These are phyloP conservation scores for Oemleria cerasiformis DNA, from an alignment of 306 rosid species.

Conservation along the genomic window DNA sequence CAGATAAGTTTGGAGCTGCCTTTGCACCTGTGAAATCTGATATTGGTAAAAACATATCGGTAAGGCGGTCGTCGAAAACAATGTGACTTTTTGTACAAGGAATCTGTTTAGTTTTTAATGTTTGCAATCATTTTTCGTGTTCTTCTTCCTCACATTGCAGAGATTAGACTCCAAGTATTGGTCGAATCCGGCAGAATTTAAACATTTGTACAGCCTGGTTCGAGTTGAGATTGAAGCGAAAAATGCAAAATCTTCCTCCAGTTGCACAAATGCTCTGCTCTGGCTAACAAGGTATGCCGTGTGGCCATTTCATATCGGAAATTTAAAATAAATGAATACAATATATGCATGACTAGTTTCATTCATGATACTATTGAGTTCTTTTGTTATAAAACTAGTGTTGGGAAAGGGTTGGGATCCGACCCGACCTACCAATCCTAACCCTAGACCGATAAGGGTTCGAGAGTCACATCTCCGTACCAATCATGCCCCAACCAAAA, in stretches of 20 bases:
- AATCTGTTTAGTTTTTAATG: neutral
- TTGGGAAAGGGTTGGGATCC: no score
- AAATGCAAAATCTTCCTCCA: slow-evolving; percentile 59
- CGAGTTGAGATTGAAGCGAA: slow-evolving; percentile 59
- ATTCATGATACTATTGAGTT: no score
- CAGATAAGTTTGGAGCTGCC: slow-evolving; percentile 75
- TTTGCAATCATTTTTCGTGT: neutral
- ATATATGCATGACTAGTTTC: no score
- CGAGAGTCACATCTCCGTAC: no score
- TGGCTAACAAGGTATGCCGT: slow-evolving; percentile 63
- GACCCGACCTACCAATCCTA: no score
- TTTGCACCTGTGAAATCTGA: slow-evolving; percentile 58
- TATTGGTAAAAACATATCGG: slow-evolving; percentile 59
- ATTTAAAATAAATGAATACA: no score
- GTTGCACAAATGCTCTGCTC: slow-evolving; percentile 76
- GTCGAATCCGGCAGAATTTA: slow-evolving; percentile 49
- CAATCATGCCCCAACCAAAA: no score
- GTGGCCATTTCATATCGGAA: no score
- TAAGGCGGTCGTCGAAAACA: slow-evolving; percentile 10
- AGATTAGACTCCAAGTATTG: slow-evolving; percentile 59
- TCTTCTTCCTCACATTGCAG: slow-evolving; percentile 30
- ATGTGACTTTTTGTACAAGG: neutral
- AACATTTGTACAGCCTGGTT: slow-evolving; percentile 52
- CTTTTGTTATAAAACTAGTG: no score
- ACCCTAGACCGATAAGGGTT: no score